phyloP scores from a whole-genome alignment of 805 yeast genomes.

The Wickerhamomyces mucosus region DNA sequence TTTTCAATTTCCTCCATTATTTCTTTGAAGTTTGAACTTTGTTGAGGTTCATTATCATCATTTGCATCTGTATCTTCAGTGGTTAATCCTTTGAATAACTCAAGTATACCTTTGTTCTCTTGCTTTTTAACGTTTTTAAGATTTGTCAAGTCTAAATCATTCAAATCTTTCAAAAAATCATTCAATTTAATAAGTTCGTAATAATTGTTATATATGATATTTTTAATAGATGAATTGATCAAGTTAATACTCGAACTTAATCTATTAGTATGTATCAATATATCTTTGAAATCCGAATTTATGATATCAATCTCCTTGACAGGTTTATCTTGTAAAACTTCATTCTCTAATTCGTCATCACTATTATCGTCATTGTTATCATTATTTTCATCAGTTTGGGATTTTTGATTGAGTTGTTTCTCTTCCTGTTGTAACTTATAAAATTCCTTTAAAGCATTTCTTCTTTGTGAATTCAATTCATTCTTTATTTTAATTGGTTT shows the following conservation, averaged over 20 bases:
- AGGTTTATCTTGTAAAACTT: conserved; percentile 11
- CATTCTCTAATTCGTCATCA: conserved; percentile 22
- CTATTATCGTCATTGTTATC: conserved; percentile 8
- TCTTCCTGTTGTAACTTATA: conserved; percentile 24
- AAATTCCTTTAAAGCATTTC: conserved; percentile 33
- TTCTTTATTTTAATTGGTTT: conserved; percentile 16
- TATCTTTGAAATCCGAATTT: conserved; percentile 21
- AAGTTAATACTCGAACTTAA: conserved; percentile 38
- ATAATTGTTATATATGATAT: conserved; percentile 67
- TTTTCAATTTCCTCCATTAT: conserved; percentile 17
- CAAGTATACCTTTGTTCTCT: conserved; percentile 8
- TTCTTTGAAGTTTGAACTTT: conserved; percentile 6
- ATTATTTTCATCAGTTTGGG: not conserved
- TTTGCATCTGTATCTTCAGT: not conserved
- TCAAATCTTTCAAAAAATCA: conserved; percentile 36
- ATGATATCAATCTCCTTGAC: conserved; percentile 20
- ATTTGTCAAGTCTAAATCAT: conserved; percentile 13
- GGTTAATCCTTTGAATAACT: conserved; percentile 5
- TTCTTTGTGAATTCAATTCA: conserved; percentile 21
- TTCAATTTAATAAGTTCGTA: conserved; percentile 63
- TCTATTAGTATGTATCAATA: conserved; percentile 27
- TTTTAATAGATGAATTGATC: conserved; percentile 53
- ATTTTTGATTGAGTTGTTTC: conserved; percentile 4
- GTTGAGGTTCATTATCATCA: not conserved
- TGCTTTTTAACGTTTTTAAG: conserved; percentile 1